Conservation (phyloP, 306 rosid genomes). For the Carpinus fangiana region DNA sequence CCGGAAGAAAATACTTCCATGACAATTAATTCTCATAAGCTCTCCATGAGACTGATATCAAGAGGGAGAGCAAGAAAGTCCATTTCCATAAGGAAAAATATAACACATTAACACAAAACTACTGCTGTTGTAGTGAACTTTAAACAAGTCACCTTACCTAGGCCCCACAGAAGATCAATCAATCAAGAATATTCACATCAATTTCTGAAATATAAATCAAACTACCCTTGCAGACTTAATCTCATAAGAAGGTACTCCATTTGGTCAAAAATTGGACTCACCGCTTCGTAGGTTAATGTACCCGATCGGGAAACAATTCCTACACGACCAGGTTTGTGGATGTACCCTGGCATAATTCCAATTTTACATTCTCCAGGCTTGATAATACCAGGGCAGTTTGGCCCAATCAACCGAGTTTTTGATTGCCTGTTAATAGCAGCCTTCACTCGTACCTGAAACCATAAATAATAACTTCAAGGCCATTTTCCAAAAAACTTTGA, state of each 20-base stretch:
- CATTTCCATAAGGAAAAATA: not conserved
- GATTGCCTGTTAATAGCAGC: conserved; percentile 89
- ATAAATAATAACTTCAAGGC: conserved; percentile 26
- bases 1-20: not conserved
- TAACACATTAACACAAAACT: not conserved
- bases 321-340: conserved; percentile 93
- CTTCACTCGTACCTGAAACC: conserved; percentile 81
- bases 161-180: not conserved
- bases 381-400: conserved; percentile 99
- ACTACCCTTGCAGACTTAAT: conserved; percentile 2
- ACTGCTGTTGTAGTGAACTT: not conserved
- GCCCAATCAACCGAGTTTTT: conserved; percentile 91
- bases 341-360: conserved; percentile 99
- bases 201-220: not conserved
- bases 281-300: conserved; percentile 98
- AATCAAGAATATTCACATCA: not conserved
- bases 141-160: not conserved
- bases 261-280: conserved; percentile 43
- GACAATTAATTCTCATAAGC: not conserved
- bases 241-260: not conserved
- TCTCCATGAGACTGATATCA: not conserved
- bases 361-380: conserved; percentile 99
- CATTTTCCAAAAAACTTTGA: conserved; percentile 6
- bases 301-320: conserved; percentile 99
- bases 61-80: not conserved